Base-by-base conservation (phyloP, 179 eudicot species). In the Sideroxylon spinosum region DNA sequence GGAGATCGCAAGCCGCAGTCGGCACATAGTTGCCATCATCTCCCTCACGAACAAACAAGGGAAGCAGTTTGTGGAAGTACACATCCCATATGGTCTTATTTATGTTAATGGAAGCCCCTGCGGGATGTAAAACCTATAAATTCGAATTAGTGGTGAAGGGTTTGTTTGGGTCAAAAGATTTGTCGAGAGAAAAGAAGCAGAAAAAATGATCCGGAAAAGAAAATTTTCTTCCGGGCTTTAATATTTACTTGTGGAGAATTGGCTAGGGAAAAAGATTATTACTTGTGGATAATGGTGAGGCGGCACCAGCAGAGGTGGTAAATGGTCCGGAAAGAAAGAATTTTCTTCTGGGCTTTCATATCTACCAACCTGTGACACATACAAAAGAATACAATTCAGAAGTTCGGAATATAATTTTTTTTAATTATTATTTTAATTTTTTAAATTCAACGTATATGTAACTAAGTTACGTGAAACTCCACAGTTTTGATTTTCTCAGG, bases 281-380 rank as follows among this genome's bases (percentile, higher is more conserved):
- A 92, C 95, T 86, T 85, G 80, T 14, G 89, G 77, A 71, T 76
- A 79, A 49, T 81, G 84, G 73, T 16, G 73, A 76, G 86, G 86
- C 12, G 81, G 83, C 74, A 90, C 76, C 49, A 88, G 4, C 22
- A 90, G 32, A 49, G 87, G 69, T 5, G 90, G 91, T 74, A 91
- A 83, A 79, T 81, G 28, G n/a, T 87, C 87, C 8, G 91, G 92
- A 82, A 91, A 93, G 81, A 93, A 93, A 4, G 98, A 91, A 76
- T 85, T 85, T 83, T 93, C 99, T 70, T 91, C 98, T 25, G 93
- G 95, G 78, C 84, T 90, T 75, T 79, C 85, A 77, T 93, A 95
- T 87, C 98, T 87, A 1, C 99, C 99, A 79, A 78, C 88, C 98
- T 95, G 89, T 44, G 81, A 78, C 37, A 63, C 55, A 80, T n/a